Evolutionary conservation across 2,329 filamentous ascomycete genomes (phyloP), one percentile per base, ranked within the genome.

Genomic region (Tricladium varicosporioides): DNA sequence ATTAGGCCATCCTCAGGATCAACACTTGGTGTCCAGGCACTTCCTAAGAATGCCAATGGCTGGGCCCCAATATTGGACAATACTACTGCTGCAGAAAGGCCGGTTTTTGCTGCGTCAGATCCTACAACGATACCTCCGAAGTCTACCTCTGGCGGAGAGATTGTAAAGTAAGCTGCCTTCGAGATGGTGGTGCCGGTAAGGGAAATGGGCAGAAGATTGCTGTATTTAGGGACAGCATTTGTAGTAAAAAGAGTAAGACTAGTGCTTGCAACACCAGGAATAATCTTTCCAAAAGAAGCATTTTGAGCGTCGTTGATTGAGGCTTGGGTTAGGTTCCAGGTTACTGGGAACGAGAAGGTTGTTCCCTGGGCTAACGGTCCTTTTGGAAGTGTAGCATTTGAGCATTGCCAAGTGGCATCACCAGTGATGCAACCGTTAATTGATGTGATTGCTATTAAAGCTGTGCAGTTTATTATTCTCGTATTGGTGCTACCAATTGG

Each of bases 51-150:
- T 1, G 65, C 72, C 51, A 78, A 57, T 18, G 66, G 60, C 32
- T 68, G 63, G 14, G 71, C 70, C 10, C 75, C 75, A 33, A 70
- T 59, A 55, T 78, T 78, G 43, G 69, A 65, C 19, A 77, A 60
- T 5, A 72, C 69, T 32, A 73, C 66, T 8, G 71, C 64, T 10
- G 66, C 67, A 14, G 70, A 64, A 5, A 70, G 64, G 5, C 67
- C 67, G 1, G 64, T 62, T 7, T 62, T 57, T 1, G 68, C 66
- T 10, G 54, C 58, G 5, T 66, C 65, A 11, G 67, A 67, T 2
- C 69, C 70, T 5, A 76, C 61, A 10, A 76, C 71, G 15, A 77
- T 60, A 13, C 72, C 70, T 5, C 74, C 74, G 54, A 77, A 74
- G 48, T 74, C 71, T 18, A 75, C 69, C 14, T 72, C 70, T 1